Evolutionary conservation across 352 stramenopile species (phyloP), one percentile per base, ranked within the genome.

Genomic region (Pythium oligandrum): DNA sequence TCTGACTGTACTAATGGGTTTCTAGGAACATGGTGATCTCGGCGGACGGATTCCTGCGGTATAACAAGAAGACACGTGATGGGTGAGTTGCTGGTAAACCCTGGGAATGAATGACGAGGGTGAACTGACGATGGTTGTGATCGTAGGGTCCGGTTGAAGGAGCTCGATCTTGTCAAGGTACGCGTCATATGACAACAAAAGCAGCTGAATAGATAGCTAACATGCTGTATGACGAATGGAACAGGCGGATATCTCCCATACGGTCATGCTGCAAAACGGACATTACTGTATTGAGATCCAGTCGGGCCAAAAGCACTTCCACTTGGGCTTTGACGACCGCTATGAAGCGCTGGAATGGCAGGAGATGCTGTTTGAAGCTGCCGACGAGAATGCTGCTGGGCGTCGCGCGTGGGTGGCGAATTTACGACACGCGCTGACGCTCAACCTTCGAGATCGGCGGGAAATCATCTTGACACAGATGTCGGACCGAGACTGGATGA

Each of bases 121-220:
- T 3, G 9, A 4, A 2, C 7, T 53, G 3, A 4, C 39, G 43
- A 36, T 46, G 44, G 33, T 42, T 59, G 32, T 44, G 17, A 26
- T 26, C 17, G 45, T 39, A 88, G 71, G 1, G 49, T 48, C 10
- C 84, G 78, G 26, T 61, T 57, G 47, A 91, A 87, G 61, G 71
- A 83, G 49, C 76, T 87, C 30, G 81, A 91, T 57, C 67, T 91
- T 26, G 67, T 88, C 50, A 88, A 80, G 73, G 80, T 88, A 35
- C 35, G 63, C 10, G 37, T 51, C 32, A 17, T 5, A 51, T 6
- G n/a, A 49, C 9, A 50, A 46, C 37, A 30, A 4, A 33, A 3
- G n/a, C 40, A 45, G 12, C 45, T 10, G 26, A 10, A 17, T 0
- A 26, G 39, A 33, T 10, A 39, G 6, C 33, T 37, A n/a, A 4